These are phyloP conservation scores for Penicillium sumatraense DNA, from an alignment of 2,329 filamentous ascomycete genomes.

Conservation along the genomic window DNA sequence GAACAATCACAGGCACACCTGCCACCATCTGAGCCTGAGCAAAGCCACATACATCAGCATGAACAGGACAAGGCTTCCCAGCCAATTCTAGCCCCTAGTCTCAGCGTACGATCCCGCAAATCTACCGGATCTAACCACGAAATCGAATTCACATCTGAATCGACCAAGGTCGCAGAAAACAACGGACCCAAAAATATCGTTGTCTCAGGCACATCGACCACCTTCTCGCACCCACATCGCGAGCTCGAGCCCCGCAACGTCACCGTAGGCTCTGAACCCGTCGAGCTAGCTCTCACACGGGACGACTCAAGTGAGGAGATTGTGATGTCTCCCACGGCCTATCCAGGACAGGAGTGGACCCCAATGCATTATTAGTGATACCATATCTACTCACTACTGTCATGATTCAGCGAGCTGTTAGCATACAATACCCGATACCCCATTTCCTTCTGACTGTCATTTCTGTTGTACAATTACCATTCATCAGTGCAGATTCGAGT, in stretches of 20 bases:
- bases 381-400: no score
- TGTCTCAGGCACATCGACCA: slow-evolving; percentile 11
- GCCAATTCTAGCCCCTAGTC: slow-evolving; percentile 1
- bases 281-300: slow-evolving; percentile 39
- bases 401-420: neutral
- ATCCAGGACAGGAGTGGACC: slow-evolving; percentile 54
- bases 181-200: slow-evolving; percentile 8
- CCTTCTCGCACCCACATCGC: slow-evolving; percentile 22
- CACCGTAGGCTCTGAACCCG: slow-evolving; percentile 31
- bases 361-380: slow-evolving; percentile 28
- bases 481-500: neutral
- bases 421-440: neutral
- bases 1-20: neutral
- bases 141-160: neutral
- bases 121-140: neutral
- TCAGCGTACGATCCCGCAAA: slow-evolving; percentile 16
- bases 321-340: slow-evolving; percentile 54
- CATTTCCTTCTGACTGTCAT: neutral
- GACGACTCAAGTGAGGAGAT: slow-evolving; percentile 51
- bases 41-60: neutral
- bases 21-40: neutral
- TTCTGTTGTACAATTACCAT: neutral
- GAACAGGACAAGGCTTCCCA: neutral
- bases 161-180: neutral
- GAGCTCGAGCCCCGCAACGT: slow-evolving; percentile 24